phyloP scores from a whole-genome alignment of 768 basidiomycete genomes.

The Suillus bovinus region DNA sequence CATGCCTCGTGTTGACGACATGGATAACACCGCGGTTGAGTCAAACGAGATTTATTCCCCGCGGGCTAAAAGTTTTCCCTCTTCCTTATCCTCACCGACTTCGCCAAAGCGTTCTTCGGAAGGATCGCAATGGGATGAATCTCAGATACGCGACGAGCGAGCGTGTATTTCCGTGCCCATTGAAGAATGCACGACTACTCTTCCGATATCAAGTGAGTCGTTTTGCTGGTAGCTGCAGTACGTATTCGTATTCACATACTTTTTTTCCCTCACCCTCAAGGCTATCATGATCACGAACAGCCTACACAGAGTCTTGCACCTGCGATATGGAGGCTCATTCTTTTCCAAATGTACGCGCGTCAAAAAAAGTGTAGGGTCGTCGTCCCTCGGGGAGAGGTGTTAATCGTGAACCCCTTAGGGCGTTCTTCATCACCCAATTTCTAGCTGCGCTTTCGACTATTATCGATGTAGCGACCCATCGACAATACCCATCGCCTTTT shows the following conservation, averaged over 20 bases:
- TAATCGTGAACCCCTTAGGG: constrained; percentile 30
- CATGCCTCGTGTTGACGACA: background rate
- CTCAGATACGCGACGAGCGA: background rate
- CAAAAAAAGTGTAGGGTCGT: no score
- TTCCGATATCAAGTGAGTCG: constrained; percentile 4
- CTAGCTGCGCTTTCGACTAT: constrained; percentile 52
- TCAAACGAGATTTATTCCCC: background rate
- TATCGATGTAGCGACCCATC: constrained; percentile 45
- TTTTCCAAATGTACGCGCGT: constrained; percentile 51
- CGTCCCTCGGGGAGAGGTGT: no score
- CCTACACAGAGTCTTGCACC: constrained; percentile 33
- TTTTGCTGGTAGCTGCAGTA: background rate
- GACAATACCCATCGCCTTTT: constrained; percentile 47
- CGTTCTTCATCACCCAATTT: constrained; percentile 47
- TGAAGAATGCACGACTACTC: constrained; percentile 1
- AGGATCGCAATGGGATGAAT: background rate
- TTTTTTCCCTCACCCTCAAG: background rate
- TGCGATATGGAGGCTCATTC: constrained; percentile 50
- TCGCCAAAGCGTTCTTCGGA: background rate
- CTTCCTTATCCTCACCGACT: background rate
- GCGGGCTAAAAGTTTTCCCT: background rate
- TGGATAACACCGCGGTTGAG: background rate
- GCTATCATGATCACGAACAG: background rate
- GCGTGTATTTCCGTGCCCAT: background rate
- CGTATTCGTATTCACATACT: background rate